Evolutionary conservation across 352 stramenopile species (phyloP).

Genomic region (Globisporangium radiosum): DNA sequence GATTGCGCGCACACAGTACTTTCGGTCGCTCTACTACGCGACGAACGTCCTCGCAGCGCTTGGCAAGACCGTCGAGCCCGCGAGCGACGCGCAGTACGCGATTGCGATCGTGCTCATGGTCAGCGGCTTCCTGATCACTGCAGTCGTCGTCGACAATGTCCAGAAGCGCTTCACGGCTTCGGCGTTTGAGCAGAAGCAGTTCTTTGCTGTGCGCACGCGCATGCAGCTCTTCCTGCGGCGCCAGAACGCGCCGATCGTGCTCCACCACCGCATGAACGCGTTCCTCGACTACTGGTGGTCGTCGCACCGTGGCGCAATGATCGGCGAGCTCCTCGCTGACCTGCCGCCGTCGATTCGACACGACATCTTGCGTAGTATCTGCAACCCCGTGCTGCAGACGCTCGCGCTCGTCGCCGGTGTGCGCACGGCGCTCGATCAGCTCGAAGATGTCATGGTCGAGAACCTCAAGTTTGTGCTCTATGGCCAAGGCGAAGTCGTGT

Average conservation of each 20-base stretch:
- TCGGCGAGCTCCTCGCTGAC: slow-evolving; percentile 27
- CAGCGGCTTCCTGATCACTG: slow-evolving; percentile 34
- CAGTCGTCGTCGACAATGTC: slow-evolving; percentile 34
- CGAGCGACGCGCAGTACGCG: slow-evolving; percentile 24
- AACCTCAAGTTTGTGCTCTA: slow-evolving; percentile 34
- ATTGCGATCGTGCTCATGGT: slow-evolving; percentile 34
- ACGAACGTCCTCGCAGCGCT: slow-evolving; percentile 20
- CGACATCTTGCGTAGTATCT: slow-evolving; percentile 30
- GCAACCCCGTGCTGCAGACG: slow-evolving; percentile 23
- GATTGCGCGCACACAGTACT: slow-evolving; percentile 21
- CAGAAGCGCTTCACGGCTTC: slow-evolving; percentile 42
- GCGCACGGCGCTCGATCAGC: slow-evolving; percentile 13
- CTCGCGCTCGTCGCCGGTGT: slow-evolving; percentile 19
- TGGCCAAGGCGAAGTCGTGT: slow-evolving; percentile 30
- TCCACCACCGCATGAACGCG: slow-evolving; percentile 35
- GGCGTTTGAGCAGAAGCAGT: slow-evolving; percentile 36
- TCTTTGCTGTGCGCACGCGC: slow-evolving; percentile 25
- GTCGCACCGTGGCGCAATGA: slow-evolving; percentile 32
- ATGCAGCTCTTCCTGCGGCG: slow-evolving; percentile 37
- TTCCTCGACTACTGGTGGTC: slow-evolving; percentile 48
- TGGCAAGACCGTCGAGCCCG: slow-evolving; percentile 25
- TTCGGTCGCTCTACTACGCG: slow-evolving; percentile 23
- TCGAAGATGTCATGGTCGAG: slow-evolving; percentile 31
- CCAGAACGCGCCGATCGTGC: slow-evolving; percentile 25
- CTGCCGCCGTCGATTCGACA: slow-evolving; percentile 18